Percentiles rank a stretch among this genome's conserved stretches.
Conservation (phyloP, 345 rosid genomes). For the Eucalyptus lansdowneana region DNA sequence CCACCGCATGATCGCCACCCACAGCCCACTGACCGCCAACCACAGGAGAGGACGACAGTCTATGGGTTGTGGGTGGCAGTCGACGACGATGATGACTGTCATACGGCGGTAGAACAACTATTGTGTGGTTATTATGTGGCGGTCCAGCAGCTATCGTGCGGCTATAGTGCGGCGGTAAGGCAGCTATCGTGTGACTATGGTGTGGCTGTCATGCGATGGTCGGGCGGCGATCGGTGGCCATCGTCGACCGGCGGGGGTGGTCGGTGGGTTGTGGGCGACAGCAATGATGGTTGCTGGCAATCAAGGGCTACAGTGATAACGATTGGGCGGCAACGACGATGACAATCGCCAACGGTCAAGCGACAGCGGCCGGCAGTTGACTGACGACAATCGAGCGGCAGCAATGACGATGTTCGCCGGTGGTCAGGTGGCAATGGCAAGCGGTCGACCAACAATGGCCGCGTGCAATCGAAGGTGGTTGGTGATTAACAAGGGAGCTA, state of each 20-base stretch:
- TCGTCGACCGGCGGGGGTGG: accelerated
- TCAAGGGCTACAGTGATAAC: too few species aligned
- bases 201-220: too few species aligned
- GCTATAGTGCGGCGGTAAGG: too few species aligned
- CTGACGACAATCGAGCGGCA: accelerated
- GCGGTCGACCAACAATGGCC: too few species aligned
- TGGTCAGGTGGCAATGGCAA: accelerated
- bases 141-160: accelerated
- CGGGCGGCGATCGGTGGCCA: too few species aligned
- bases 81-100: accelerated
- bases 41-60: accelerated
- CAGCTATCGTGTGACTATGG: too few species aligned
- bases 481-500: accelerated
- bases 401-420: accelerated
- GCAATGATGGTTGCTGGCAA: too few species aligned
- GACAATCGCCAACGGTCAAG: too few species aligned
- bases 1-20: accelerated
- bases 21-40: accelerated
- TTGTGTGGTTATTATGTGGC: too few species aligned
- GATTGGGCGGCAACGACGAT: too few species aligned
- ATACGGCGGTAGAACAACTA: accelerated
- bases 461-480: too few species aligned
- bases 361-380: accelerated
- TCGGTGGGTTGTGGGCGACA: accelerated
- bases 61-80: too few species aligned